Evolutionary conservation across 495 filamentous ascomycete genomes (phyloP).

Genomic region (Tetracladium setigerum): DNA sequence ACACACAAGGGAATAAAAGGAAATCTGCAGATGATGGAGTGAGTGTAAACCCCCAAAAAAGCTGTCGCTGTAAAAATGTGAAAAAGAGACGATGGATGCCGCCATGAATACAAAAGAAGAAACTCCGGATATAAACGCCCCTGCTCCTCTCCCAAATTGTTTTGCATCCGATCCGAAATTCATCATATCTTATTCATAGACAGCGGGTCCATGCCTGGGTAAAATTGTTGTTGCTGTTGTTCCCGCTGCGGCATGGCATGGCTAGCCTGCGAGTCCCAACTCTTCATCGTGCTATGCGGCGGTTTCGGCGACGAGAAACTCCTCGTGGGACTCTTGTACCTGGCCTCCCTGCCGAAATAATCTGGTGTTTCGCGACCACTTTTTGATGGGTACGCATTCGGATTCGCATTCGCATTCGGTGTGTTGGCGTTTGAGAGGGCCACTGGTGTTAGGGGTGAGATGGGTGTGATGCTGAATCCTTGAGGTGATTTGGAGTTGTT

Average conservation of each 20-base stretch:
- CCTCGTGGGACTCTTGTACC: slow-evolving; percentile 47
- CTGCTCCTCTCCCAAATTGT: no score
- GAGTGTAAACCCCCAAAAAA: no score
- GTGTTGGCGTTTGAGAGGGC: slow-evolving; percentile 13
- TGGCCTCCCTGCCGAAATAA: slow-evolving; percentile 42
- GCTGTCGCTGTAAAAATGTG: no score
- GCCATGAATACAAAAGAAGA: no score
- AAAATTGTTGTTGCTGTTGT: not conserved
- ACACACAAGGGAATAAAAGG: no score
- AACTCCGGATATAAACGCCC: no score
- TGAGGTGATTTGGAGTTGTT: slow-evolving; percentile 39
- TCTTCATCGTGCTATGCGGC: slow-evolving; percentile 23
- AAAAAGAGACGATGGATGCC: no score
- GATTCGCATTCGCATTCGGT: not conserved
- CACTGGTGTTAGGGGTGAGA: slow-evolving; percentile 33
- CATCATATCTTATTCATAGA: slow-evolving; percentile 23
- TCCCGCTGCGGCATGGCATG: slow-evolving; percentile 19
- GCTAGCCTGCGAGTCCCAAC: slow-evolving; percentile 31
- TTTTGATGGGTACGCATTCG: slow-evolving; percentile 10
- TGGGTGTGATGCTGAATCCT: slow-evolving; percentile 24
- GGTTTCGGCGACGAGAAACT: slow-evolving; percentile 53
- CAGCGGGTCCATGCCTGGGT: slow-evolving; percentile 17
- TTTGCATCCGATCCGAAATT: not conserved
- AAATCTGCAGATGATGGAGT: no score
- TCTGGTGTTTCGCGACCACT: slow-evolving; percentile 29